These are phyloP conservation scores for Colletotrichum sp. DNA, from an alignment of 2,329 filamentous ascomycete species.

Conservation along the genomic window DNA sequence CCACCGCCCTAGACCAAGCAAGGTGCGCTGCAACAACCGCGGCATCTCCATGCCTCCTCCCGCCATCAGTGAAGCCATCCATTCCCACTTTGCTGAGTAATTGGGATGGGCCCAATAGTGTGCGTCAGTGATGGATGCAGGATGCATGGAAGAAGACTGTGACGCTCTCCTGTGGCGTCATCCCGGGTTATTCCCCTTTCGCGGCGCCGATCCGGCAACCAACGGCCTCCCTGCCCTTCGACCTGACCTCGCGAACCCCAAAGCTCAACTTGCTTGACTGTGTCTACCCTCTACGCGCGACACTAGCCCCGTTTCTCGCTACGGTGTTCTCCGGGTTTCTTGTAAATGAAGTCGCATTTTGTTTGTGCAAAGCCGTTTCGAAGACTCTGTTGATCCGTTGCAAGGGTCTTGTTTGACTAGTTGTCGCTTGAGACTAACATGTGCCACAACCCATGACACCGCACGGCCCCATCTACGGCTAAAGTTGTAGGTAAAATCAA, in stretches of 20 bases:
- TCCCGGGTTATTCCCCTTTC: constrained; percentile 3
- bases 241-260: background rate
- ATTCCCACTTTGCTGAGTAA: constrained; percentile 8
- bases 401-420: background rate
- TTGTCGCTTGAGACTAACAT: background rate
- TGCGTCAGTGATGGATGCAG: background rate
- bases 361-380: background rate
- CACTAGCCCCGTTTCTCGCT: background rate
- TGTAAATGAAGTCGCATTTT: background rate
- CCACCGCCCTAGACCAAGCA: background rate
- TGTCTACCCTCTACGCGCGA: background rate
- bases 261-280: background rate
- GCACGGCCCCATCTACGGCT: background rate
- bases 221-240: background rate
- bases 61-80: background rate
- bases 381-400: background rate
- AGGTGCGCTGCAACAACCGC: background rate
- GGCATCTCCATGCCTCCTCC: background rate
- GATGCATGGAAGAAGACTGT: background rate
- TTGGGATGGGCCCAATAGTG: background rate
- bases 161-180: constrained; percentile 1
- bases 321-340: background rate
- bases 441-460: background rate
- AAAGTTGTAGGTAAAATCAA: background rate
- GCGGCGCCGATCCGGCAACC: background rate